Evolutionary conservation across 768 basidiomycete genomes (phyloP).

Genomic region (Serpula lacrymans): DNA sequence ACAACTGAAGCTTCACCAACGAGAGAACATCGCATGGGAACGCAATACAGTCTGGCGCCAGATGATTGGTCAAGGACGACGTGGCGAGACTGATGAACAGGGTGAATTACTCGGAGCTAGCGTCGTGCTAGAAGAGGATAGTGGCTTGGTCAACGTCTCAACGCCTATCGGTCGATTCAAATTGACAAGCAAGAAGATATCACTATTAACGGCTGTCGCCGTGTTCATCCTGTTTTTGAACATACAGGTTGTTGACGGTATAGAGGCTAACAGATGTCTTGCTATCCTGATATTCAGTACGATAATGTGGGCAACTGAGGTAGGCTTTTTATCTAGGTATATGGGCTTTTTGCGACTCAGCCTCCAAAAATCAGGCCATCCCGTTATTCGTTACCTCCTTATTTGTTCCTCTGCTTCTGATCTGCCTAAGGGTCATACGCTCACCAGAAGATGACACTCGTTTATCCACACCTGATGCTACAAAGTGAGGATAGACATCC

Average conservation of each 20-base stretch:
- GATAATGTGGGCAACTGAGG: slow-evolving; percentile 96
- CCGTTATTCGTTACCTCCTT: slow-evolving; percentile 97
- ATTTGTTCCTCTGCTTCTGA: slow-evolving; percentile 81
- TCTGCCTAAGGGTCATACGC: slow-evolving; percentile 78
- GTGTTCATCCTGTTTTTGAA: slow-evolving; percentile 64
- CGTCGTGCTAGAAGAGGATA: slow-evolving; percentile 40
- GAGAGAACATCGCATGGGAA: slow-evolving; percentile 96
- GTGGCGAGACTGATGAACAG: slow-evolving; percentile 40
- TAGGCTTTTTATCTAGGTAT: slow-evolving; percentile 27
- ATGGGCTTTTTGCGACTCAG: not conserved
- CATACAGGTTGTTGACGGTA: slow-evolving; percentile 51
- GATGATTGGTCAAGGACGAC: slow-evolving; percentile 84
- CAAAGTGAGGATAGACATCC: too few relatives aligned
- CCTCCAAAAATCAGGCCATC: slow-evolving; percentile 62
- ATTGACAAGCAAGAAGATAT: slow-evolving; percentile 61
- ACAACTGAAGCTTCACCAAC: slow-evolving; percentile 81
- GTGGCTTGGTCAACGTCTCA: slow-evolving; percentile 37
- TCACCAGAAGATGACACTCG: slow-evolving; percentile 49
- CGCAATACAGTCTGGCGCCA: slow-evolving; percentile 97
- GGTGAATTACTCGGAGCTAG: slow-evolving; percentile 42
- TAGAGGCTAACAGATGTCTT: slow-evolving; percentile 83
- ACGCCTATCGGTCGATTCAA: slow-evolving; percentile 68
- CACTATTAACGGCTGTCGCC: slow-evolving; percentile 50
- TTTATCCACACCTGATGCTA: slow-evolving; percentile 64
- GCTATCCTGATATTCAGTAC: slow-evolving; percentile 89